Evolutionary conservation across 192 early-diverging fungal species (phyloP), one percentile per base, ranked within the genome.

Genomic region (Backusella mclennaniae): DNA sequence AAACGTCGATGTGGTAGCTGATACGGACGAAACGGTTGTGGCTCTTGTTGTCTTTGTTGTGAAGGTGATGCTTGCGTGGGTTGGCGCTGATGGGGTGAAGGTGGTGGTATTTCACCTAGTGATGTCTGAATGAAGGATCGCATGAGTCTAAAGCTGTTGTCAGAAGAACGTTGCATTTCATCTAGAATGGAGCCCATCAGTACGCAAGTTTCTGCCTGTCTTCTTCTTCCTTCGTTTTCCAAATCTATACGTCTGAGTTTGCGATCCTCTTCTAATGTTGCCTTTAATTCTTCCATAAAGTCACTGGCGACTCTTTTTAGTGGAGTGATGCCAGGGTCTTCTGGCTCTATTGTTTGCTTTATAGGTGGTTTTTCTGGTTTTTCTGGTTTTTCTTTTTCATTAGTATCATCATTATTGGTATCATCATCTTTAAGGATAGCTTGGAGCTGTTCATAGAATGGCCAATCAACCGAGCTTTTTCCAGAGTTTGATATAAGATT

Each of bases 211-310:
- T 63, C 56, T 63, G 21, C 12, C 12, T 63, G 56, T 63, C 56
- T 63, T 63, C 26, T 63, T 63, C 26, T 63, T 26, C 56, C 23
- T 63, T 63, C 56, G 3, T 15, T 63, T 29, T 63, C 56, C 12
- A 63, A 11, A 14, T 63, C 56, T 63, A 63, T 1, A 63, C 56
- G 56, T 63, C 56, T 26, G 26, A 63, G 56, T 63, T 63, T 63
- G 26, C 56, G 56, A 63, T 63, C 56, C n/a, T 63, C 56, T 63
- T 26, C 56, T 63, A 63, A 63, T 63, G 56, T 63, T 23, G 56
- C 26, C 21, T 63, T 63, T 29, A 63, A 12, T 29, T 63, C 56
- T 3, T 63, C 56, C 56, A 63, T 63, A 63, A 63, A 63, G 21
- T 63, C 56, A 29, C 56, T 63, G 3, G 56, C 56, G 8, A 63